A percentile compares a stretch with the other conserved stretches of the same genome.
Evolutionary conservation across 805 yeast genomes (phyloP).

Genomic region (Monosporozyma siamensis): DNA sequence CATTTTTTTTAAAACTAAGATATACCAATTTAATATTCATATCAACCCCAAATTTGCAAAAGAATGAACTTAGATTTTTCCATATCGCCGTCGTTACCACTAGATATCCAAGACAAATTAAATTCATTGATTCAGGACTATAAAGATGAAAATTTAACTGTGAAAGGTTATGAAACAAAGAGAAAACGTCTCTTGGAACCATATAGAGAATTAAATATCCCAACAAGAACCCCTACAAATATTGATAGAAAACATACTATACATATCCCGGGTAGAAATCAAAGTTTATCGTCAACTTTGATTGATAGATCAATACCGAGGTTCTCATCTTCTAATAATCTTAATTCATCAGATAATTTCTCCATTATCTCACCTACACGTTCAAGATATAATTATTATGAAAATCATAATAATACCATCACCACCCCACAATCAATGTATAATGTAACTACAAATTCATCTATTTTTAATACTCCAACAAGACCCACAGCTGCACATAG

Average conservation of each 20-base stretch:
- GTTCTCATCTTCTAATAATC: background rate
- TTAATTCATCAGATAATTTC: constrained; percentile 2
- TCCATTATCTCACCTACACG: constrained; percentile 6
- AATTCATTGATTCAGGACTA: constrained; percentile 40
- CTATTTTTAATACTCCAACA: constrained; percentile 5
- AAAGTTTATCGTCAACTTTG: constrained; percentile 10
- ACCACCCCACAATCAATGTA: constrained; percentile 6
- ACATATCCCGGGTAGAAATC: constrained; percentile 15
- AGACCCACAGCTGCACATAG: constrained; percentile 11
- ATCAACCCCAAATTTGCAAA: background rate
- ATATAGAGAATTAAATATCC: background rate
- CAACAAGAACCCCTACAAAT: constrained; percentile 5
- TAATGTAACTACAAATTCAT: constrained; percentile 5
- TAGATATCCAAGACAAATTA: constrained; percentile 31
- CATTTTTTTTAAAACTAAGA: no score
- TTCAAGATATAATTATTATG: background rate
- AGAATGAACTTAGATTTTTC: constrained; percentile 36
- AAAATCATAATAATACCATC: background rate
- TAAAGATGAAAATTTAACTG: constrained; percentile 63
- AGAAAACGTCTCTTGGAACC: constrained; percentile 28
- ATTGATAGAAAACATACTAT: constrained; percentile 7
- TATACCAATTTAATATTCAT: background rate
- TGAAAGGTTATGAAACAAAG: constrained; percentile 60
- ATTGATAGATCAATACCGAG: background rate
- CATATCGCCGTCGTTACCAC: constrained; percentile 37